Conservation (phyloP, 805 yeast genomes). For the Sugiyamaella qingdaonensis region DNA sequence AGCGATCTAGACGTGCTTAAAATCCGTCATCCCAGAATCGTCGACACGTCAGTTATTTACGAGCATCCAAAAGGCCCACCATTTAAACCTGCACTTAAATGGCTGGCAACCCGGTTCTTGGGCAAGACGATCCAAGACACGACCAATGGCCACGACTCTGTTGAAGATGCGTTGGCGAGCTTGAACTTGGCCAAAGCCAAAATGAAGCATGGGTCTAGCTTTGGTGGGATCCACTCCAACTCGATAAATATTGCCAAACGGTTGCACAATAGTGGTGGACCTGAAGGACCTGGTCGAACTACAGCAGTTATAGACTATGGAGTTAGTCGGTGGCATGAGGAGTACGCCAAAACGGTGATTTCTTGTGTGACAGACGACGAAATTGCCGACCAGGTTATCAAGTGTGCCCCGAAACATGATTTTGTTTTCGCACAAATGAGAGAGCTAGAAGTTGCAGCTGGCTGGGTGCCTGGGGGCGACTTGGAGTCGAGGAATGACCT, state of each 20-base stretch:
- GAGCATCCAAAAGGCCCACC: conserved; percentile 86
- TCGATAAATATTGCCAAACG: conserved; percentile 14
- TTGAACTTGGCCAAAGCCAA: conserved; percentile 71
- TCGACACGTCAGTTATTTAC: conserved; percentile 71
- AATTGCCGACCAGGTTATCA: conserved; percentile 41
- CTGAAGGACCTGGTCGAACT: conserved; percentile 11
- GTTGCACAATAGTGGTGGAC: background rate
- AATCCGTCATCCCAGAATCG: conserved; percentile 64
- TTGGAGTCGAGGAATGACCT: conserved; percentile 14
- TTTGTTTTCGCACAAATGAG: conserved; percentile 53
- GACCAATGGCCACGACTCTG: conserved; percentile 75
- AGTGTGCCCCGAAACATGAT: conserved; percentile 39
- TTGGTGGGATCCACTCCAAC: conserved; percentile 44
- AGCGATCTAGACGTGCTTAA: conserved; percentile 71
- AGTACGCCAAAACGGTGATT: conserved; percentile 34
- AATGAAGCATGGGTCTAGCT: conserved; percentile 57
- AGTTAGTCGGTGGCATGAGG: conserved; percentile 32
- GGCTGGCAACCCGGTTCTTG: conserved; percentile 58
- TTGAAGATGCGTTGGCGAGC: conserved; percentile 81
- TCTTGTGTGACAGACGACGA: conserved; percentile 59
- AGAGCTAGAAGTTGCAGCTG: conserved; percentile 50
- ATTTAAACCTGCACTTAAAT: conserved; percentile 68
- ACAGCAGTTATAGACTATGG: conserved; percentile 36
- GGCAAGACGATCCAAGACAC: conserved; percentile 61
- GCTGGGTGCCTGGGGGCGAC: conserved; percentile 24